Percentiles rank a stretch among this genome's conserved stretches.
Evolutionary conservation across 306 rosid genomes (phyloP).

Genomic region (Dalbergia oliveri): DNA sequence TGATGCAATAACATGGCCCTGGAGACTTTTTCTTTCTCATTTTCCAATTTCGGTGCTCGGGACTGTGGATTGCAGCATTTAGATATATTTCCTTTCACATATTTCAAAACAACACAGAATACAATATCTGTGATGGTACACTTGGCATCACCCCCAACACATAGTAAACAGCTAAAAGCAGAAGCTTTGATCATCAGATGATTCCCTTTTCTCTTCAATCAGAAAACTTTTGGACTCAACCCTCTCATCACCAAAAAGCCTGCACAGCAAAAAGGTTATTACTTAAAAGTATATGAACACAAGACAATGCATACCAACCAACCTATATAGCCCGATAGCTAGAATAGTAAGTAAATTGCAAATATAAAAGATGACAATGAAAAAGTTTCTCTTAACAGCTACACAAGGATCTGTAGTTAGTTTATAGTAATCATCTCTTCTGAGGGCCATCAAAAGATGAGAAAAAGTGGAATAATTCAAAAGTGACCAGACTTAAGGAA

Average conservation of each 20-base stretch:
- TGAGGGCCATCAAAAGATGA: slow-evolving; percentile 38
- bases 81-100: background rate
- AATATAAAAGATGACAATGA: slow-evolving; percentile 16
- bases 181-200: slow-evolving; percentile 36
- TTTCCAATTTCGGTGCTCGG: slow-evolving; percentile 45
- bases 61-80: slow-evolving; percentile 29
- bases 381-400: slow-evolving; percentile 46
- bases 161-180: slow-evolving; percentile 44
- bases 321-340: slow-evolving; percentile 32
- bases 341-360: background rate
- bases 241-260: slow-evolving; percentile 50
- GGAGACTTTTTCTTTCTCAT: slow-evolving; percentile 41
- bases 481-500: slow-evolving; percentile 44
- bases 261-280: slow-evolving; percentile 38
- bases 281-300: slow-evolving; percentile 38
- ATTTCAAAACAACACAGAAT: slow-evolving; percentile 31
- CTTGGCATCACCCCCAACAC: slow-evolving; percentile 69
- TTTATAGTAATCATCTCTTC: slow-evolving; percentile 32
- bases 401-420: slow-evolving; percentile 17
- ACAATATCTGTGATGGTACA: slow-evolving; percentile 46
- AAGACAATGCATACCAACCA: slow-evolving; percentile 23
- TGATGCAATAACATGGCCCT: slow-evolving; percentile 45
- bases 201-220: slow-evolving; percentile 1
- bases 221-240: slow-evolving; percentile 35
- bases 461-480: slow-evolving; percentile 45